Evolutionary conservation across 139 green algal genomes (phyloP).

Genomic region (Chlamydomonas asymmetrica): DNA sequence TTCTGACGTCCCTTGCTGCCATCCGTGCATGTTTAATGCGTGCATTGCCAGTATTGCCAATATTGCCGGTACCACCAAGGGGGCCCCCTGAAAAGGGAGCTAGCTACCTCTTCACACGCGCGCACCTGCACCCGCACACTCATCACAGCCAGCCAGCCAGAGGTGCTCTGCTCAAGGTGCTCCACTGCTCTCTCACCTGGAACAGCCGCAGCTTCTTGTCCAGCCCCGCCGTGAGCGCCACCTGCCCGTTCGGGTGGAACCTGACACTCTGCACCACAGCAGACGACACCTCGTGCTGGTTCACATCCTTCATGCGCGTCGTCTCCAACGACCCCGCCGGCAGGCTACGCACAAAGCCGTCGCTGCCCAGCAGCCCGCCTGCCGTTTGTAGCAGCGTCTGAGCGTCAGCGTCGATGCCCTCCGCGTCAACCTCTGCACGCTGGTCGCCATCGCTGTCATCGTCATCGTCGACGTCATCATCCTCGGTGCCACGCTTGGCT

Average conservation of each 20-base stretch:
- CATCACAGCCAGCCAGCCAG: neutral
- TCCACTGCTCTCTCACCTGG: conserved; percentile 49
- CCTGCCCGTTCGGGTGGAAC: conserved; percentile 77
- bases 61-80: neutral
- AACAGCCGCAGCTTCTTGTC: conserved; percentile 91
- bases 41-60: neutral
- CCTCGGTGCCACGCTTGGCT: neutral
- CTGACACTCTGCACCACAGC: conserved; percentile 71
- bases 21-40: no score
- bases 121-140: neutral
- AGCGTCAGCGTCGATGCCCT: neutral
- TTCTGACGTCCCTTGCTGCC: no score
- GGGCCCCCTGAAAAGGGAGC: neutral
- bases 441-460: conserved; percentile 11
- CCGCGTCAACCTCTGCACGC: neutral
- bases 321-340: conserved; percentile 59
- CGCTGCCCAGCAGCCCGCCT: conserved; percentile 38
- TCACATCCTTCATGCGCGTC: conserved; percentile 78
- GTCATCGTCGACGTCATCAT: conserved; percentile 22
- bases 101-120: no score
- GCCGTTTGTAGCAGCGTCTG: conserved; percentile 28
- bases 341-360: conserved; percentile 1
- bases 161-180: no score
- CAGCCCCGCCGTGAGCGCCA: conserved; percentile 75
- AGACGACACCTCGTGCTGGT: conserved; percentile 58